Evolutionary conservation across 2,329 filamentous ascomycete genomes (phyloP), one percentile per base, ranked within the genome.

Genomic region (Teratosphaeria nubilosa): DNA sequence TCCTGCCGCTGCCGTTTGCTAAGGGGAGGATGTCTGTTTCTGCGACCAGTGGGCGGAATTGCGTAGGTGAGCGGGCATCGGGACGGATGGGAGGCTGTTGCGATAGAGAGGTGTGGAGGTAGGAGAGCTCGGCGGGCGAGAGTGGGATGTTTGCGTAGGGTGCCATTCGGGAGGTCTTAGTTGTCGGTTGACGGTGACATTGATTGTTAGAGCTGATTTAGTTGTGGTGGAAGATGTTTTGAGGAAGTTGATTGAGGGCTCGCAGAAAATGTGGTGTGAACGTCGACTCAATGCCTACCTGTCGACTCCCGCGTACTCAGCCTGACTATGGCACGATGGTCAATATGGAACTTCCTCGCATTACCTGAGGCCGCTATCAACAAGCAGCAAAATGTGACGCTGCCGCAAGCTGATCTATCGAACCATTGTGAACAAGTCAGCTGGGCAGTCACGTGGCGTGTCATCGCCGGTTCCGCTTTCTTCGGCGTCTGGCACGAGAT

Each of bases 121-220:
- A 99, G 67, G 91, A 91, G 69, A 99, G 88, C 78, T 99, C 94
- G 69, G 94, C 91, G 53, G 94, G 92, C 56, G 91, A 96, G 74
- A 97, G 86, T 66, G 90, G 86, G 51, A 82, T 69, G 85, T 83
- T 68, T 75, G 79, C 68, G 62, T 66, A 65, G 63, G 84, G 82
- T 48, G 86, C 79, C 83, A 90, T 87, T 55, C 25, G 24, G 30
- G 22, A 30, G 9, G n/a, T n/a, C n/a, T n/a, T n/a, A 30, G 7
- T 30, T 4, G 27, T 30, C 27, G 7, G 7, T 30, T 4, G 27
- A 7, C 7, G 27, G 27, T 30, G 27, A 30, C 27, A 30, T 30
- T 27, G 54, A 32, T 14, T 14, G 9, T n/a, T n/a, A n/a, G n/a
- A n/a, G n/a, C n/a, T n/a, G n/a, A n/a, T n/a, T n/a, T 41, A 11